Base-by-base conservation (phyloP, 768 basidiomycete species). In the Macrolepiota albuminosa region DNA sequence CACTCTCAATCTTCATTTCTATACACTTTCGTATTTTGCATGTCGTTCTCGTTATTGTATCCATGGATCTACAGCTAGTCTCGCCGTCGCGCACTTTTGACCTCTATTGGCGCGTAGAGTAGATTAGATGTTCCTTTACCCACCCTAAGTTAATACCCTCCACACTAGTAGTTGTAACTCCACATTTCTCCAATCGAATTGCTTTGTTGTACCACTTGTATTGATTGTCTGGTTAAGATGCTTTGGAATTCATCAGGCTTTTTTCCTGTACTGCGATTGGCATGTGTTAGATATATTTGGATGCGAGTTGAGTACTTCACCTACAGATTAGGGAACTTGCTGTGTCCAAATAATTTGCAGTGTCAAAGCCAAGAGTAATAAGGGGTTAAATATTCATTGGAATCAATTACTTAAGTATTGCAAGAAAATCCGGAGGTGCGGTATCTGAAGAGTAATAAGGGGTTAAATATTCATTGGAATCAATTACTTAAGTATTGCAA, bases 31-130 rank as follows among this genome's bases (percentile, higher is more conserved):
- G 47, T 46, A 51, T 21, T 2, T 31, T 29, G 24, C 11, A 31
- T 9, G 31, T 37, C 26, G 36, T 18, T 55, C 18, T 45, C 24
- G 7, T 40, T 6, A 2, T 29, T 11, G 9, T 33, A 26, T 39
- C 29, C 13, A 43, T 16, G 40, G 48, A n/a, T 43, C 53, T 56
- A 47, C 36, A 26, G 21, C 55, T 60, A 60, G 59, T 60, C 59
- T 56, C 40, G 49, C 37, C 24, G 47, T 56, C 54, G 39, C 59
- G 53, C 21, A 31, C 31, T 18, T 21, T 43, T 47, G 37, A 21
- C 26, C 24, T 45, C 26, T 36, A 21, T 39, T 54, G 53, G 29
- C 48, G 54, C 59, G 59, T 60, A 60, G 59, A 60, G 59, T 55
- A 56, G 59, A 56, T 60, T 60, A 60, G 49, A 60, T 45, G 39